Base-by-base conservation (phyloP, 2,329 filamentous ascomycete species). In the Pseudogymnoascus sp. region DNA sequence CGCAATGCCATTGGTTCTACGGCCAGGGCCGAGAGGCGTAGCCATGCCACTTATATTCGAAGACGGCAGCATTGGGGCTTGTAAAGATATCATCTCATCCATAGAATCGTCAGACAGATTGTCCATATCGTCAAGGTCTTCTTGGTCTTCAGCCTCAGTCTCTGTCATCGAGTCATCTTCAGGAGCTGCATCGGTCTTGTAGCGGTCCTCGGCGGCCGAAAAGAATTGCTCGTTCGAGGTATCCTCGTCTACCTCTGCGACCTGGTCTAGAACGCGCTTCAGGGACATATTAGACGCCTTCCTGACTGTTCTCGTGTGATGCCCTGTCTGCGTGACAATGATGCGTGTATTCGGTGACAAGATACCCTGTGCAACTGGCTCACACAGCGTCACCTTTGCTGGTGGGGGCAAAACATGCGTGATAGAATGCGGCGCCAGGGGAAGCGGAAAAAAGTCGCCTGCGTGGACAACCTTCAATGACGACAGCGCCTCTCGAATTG, bases 21-120 rank as follows among this genome's bases (percentile, higher is more conserved):
- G 82, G 15, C 85, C 86, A 1, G 92, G 92, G 1, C 88, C 83
- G 38, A 88, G 88, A 68, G 91, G 81, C 0, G 89, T 88, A 19
- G 90, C 94, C 65, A 92, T 79, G 15, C 89, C 85, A 56, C 90
- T 92, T 0, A 88, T 87, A 60, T 84, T 84, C 23, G 88, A 84
- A n/a, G 90, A 82, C 1, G 89, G 85, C 13, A 96, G 75, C 26
- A 86, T 82, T 1, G 92, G 92, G 0, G 88, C 86, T 65, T 88
- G 86, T 30, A 97, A 79, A 3, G 91, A 95, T 58, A 97, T 96
- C 81, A 96, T 89, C 63, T 96, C 91, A 65, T 96, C 92, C 76
- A 90, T 82, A 0, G 90, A 94, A 70, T 96, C 92, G 71, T 96
- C 92, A 0, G 92, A 96, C 13, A 92, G 77, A 66, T 92, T 89